Evolutionary conservation across 768 basidiomycete genomes (phyloP).

Genomic region (Amyloporia xantha): DNA sequence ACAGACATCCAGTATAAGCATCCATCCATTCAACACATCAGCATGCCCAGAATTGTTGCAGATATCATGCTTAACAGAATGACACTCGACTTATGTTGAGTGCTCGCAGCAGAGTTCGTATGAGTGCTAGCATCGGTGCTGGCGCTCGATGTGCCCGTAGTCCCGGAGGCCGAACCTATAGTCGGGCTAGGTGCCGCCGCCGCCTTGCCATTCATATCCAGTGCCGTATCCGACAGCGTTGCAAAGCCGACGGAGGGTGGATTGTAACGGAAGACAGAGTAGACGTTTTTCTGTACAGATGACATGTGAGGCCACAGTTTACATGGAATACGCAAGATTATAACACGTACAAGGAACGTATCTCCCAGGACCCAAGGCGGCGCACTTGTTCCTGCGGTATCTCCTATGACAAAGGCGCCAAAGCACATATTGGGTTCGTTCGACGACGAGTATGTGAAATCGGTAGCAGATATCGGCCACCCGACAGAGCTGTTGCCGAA

Average conservation of each 20-base stretch:
- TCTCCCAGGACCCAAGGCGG: slow-evolving; percentile 88
- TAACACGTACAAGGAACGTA: slow-evolving; percentile 66
- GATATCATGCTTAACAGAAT: too few relatives aligned
- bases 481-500: slow-evolving; percentile 54
- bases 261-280: slow-evolving; percentile 77
- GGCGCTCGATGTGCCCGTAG: not conserved
- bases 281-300: slow-evolving; percentile 68
- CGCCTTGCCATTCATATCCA: slow-evolving; percentile 38
- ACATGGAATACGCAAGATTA: slow-evolving; percentile 8
- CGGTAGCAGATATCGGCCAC: slow-evolving; percentile 72
- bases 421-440: slow-evolving; percentile 47
- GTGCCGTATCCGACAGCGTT: slow-evolving; percentile 48
- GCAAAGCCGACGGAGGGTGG: slow-evolving; percentile 83
- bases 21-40: too few relatives aligned
- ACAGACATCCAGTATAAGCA: too few relatives aligned
- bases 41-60: too few relatives aligned
- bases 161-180: slow-evolving; percentile 30
- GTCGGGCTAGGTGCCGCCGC: slow-evolving; percentile 46
- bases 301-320: slow-evolving; percentile 27
- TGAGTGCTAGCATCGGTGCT: too few relatives aligned
- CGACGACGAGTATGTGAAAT: slow-evolving; percentile 69
- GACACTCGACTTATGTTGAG: too few relatives aligned
- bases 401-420: slow-evolving; percentile 78
- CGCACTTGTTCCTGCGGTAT: slow-evolving; percentile 34
- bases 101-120: too few relatives aligned